Evolutionary conservation across 2,329 filamentous ascomycete genomes (phyloP).

Genomic region (Elsinoe arachidis): DNA sequence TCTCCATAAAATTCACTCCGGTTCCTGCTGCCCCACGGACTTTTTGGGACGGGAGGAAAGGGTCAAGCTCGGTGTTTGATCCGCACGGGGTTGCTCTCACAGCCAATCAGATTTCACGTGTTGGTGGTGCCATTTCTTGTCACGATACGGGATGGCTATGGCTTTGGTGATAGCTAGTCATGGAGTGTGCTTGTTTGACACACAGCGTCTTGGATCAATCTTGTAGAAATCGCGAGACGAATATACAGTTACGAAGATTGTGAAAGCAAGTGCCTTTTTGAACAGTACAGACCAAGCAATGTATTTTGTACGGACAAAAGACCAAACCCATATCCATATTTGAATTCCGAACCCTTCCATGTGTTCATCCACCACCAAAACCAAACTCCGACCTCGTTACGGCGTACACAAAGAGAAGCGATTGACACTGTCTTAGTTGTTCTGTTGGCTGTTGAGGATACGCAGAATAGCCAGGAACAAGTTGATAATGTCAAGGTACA

Average conservation of each 20-base stretch:
- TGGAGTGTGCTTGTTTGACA: not conserved
- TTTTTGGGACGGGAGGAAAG: not conserved
- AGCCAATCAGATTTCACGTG: constrained; percentile 8
- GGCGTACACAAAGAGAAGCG: not conserved
- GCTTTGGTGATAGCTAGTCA: not conserved
- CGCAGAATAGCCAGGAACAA: constrained; percentile 90
- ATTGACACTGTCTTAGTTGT: constrained; percentile 55
- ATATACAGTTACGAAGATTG: too few species aligned
- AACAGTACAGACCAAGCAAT: not conserved
- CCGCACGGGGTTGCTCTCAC: not conserved
- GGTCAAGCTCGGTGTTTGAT: constrained; percentile 9
- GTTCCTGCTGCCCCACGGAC: constrained; percentile 5
- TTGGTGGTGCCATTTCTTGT: constrained; percentile 2
- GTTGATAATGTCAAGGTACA: constrained; percentile 96
- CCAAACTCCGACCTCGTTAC: constrained; percentile 3
- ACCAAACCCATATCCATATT: too few species aligned
- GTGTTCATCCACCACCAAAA: not conserved
- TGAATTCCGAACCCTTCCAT: not conserved
- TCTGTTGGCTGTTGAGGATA: constrained; percentile 91
- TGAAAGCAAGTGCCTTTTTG: too few species aligned
- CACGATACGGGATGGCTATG: not conserved
- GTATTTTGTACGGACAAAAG: not conserved
- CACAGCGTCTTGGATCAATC: too few species aligned
- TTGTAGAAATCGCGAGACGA: too few species aligned
- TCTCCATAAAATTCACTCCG: constrained; percentile 1